Base-by-base conservation (phyloP, 2,329 filamentous ascomycete species). In the Neopestalotiopsis sp. region DNA sequence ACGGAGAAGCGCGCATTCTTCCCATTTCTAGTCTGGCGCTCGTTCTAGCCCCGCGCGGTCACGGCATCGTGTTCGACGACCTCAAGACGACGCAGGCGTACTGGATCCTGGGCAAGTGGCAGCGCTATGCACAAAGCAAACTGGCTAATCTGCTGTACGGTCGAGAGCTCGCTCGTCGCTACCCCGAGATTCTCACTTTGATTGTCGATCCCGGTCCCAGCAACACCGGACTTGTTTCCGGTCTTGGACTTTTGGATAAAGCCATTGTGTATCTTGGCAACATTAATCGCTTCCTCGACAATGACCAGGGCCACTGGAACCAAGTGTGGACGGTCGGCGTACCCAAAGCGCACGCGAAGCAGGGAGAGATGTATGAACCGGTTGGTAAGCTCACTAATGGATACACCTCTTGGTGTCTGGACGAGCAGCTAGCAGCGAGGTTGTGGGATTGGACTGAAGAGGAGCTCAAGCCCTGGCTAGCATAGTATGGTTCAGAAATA, bases 141-240 rank as follows among this genome's bases (percentile, higher is more conserved):
- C 59, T 62, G 30, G 85, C 85, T 0, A 83, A 85, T 69, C 71
- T 86, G 4, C 75, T 85, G 1, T 84, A 81, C 72, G 77, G 81
- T 2, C 73, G 75, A 6, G 78, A 82, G 62, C 73, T 87, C 2
- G 79, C 82, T 1, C 70, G 74, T 38, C 78, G 75, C 12, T 80
- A 84, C 63, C 78, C 81, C 0, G 69, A 73, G 5, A 77, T 85
- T 20, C 77, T 75, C 0, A 72, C 74, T 5, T 75, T 83, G 2
- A 71, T 79, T 0, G 69, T 85, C 1, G 80, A 84, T 68, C 84
- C 83, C 0, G 84, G 83, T 1, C 74, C 80, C 3, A 80, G 84
- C 38, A 70, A 73, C 2, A 85, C 82, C 0, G 75, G 74, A 2
- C 66, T 85, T 4, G 32, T 71, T 24, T 52, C 66, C 4, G 64